Evolutionary conservation across 2,329 filamentous ascomycete species (phyloP), one percentile per base, ranked within the genome.

Genomic region (Fusarium haematococcum): DNA sequence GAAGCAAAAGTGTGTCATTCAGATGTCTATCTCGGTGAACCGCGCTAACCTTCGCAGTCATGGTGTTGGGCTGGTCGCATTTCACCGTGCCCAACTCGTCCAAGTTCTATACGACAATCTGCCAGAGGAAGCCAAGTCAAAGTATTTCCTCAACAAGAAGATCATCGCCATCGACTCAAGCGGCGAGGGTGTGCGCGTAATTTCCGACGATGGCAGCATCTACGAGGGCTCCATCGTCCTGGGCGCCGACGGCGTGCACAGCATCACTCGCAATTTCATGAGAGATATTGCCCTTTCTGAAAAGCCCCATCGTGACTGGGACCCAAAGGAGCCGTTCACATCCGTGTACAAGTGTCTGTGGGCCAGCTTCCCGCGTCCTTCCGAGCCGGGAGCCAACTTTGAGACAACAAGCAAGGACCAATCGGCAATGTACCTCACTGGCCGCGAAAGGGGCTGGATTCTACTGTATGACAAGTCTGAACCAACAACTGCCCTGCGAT

Each of bases 381-480:
- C 66, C 5, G 64, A 45, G 2, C 27, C 77, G 0, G 80, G 80
- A 5, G 69, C 75, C 27, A 70, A 68, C 54, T 74, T 54, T 57
- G 81, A 83, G 69, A 81, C 79, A 13, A 79, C 80, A 27, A 71
- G 75, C 37, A 70, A 75, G 5, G 70, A 75, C 14, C 59, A 48
- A 3, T 78, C 82, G 0, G 63, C 77, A 39, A 80, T 82, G 78
- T 77, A 78, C 43, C 65, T 84, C 8, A 76, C 74, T 6, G 80
- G 80, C 7, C 64, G 67, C 8, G 77, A 82, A 0, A 73, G 77
- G 5, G 74, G 72, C 2, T 83, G 81, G 79, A 71, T 84, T 3
- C 79, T 82, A 33, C 59, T 83, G 1, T 84, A 82, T 54, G 77
- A 84, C 62, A 79, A 77, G 57, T 67, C 83, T 6, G 16, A 63